Evolutionary conservation across 305 asterid genomes (phyloP).

Genomic region (Coffea humblotiana): DNA sequence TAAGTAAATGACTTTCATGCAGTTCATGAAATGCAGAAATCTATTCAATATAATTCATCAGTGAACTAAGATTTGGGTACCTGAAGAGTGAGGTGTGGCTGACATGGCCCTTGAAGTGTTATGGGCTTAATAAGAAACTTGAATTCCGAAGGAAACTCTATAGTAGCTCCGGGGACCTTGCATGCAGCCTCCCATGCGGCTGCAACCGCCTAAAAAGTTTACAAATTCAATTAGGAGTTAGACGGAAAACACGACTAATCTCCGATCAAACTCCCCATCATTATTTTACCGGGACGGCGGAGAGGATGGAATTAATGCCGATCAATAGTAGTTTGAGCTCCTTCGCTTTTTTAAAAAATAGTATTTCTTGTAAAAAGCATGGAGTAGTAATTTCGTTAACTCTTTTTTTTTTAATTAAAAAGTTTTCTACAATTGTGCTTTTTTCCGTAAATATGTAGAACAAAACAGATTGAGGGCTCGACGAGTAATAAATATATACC

Average conservation of each 20-base stretch:
- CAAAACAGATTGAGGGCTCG: no score
- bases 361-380: no score
- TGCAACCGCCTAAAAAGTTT: constrained; percentile 46
- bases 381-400: no score
- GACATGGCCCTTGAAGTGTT: constrained; percentile 73
- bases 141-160: constrained; percentile 46
- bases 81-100: constrained; percentile 64
- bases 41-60: neutral
- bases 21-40: no score
- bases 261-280: neutral
- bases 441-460: neutral
- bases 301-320: no score
- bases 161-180: constrained; percentile 47
- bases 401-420: no score
- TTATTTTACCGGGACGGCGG: no score
- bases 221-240: neutral
- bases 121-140: constrained; percentile 62
- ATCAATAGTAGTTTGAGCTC: no score
- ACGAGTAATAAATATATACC: constrained; percentile 29
- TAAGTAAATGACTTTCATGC: no score
- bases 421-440: no score
- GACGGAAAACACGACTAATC: neutral
- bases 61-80: constrained; percentile 22
- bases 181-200: constrained; percentile 78
- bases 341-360: no score